These are phyloP conservation scores for Erodium chrysanthum DNA, from an alignment of 441 rosid species.

Conservation along the genomic window DNA sequence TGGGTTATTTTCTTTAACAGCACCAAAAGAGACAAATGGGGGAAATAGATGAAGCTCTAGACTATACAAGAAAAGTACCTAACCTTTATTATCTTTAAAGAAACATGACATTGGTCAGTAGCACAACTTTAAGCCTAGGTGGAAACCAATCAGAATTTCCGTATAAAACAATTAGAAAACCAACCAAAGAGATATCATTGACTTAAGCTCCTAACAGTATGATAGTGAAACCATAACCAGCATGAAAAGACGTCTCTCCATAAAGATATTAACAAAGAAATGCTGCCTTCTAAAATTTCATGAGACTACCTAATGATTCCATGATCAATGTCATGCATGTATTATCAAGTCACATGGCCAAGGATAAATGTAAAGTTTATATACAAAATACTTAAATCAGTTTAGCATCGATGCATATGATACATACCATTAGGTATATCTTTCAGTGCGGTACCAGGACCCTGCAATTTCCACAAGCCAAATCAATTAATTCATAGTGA, in stretches of 20 bases:
- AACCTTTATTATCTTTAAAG: neutral
- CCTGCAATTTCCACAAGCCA: constrained; percentile 48
- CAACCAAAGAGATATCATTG: neutral
- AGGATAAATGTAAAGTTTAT: neutral
- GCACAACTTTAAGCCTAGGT: neutral
- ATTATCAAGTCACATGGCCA: neutral
- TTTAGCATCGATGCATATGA: neutral
- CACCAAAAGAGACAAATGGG: neutral
- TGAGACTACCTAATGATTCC: neutral
- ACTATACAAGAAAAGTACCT: neutral
- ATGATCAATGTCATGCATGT: neutral
- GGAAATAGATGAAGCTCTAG: neutral
- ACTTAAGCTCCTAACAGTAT: neutral
- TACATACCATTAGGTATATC: constrained; percentile 86
- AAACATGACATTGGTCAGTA: neutral
- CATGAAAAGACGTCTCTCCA: neutral
- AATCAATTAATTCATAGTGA: constrained; percentile 7
- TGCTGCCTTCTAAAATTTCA: neutral
- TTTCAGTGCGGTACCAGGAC: constrained; percentile 68
- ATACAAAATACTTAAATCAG: neutral
- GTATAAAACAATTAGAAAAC: neutral
- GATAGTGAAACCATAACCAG: neutral
- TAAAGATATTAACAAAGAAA: neutral
- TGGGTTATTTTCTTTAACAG: neutral
- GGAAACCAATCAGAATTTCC: neutral